A percentile compares a stretch with the other conserved stretches of the same genome.
These are phyloP conservation scores for Umbelopsis ramanniana DNA, from an alignment of 192 early-diverging fungal species.

Conservation along the genomic window DNA sequence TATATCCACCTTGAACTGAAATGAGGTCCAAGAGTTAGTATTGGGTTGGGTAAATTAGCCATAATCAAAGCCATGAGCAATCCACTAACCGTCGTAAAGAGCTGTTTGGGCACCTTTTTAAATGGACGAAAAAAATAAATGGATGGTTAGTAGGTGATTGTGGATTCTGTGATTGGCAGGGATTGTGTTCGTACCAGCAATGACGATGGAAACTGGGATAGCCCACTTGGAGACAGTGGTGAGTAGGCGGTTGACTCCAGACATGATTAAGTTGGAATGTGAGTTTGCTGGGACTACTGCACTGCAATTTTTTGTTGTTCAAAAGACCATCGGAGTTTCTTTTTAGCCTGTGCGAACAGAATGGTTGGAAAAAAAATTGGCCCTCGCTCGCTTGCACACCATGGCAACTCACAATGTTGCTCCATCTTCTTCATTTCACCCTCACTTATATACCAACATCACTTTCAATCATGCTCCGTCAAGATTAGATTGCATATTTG, in stretches of 20 bases:
- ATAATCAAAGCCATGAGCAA: background rate
- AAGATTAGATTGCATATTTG: conserved; percentile 23
- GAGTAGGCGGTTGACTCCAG: conserved; percentile 19
- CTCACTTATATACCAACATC: conserved; percentile 17
- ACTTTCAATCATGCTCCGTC: conserved; percentile 14
- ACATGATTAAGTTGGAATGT: background rate
- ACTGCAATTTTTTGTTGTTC: no score
- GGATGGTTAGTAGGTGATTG: background rate
- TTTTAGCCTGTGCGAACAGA: no score
- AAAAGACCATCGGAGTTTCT: no score
- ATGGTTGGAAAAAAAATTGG: no score
- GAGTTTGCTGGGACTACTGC: no score
- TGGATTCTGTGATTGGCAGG: background rate
- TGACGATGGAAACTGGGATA: conserved; percentile 72
- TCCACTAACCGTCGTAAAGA: conserved; percentile 91
- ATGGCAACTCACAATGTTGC: conserved; percentile 16
- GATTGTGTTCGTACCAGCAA: conserved; percentile 51
- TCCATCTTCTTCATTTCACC: background rate
- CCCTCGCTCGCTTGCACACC: background rate
- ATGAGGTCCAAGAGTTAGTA: background rate
- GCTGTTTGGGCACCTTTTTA: conserved; percentile 60
- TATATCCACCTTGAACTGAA: conserved; percentile 92
- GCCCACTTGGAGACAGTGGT: conserved; percentile 77
- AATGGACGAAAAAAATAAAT: background rate
- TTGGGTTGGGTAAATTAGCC: background rate